Conservation (phyloP, 2,329 filamentous ascomycete genomes). For the Diaporthe eres region DNA sequence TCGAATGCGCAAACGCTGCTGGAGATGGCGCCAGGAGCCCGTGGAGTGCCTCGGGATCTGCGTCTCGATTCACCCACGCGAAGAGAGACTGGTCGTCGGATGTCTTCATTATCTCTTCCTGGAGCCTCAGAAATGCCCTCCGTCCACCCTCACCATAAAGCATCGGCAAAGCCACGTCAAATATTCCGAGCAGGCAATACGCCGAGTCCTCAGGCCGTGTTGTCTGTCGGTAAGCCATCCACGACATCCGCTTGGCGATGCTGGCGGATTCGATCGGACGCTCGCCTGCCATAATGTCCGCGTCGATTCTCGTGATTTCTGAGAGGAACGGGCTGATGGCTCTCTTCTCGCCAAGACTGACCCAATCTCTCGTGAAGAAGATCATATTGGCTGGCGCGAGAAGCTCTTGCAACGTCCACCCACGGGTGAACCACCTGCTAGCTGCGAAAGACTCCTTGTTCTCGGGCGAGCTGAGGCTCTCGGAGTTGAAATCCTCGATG, state of each 20-base stretch:
- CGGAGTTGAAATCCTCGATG: slow-evolving; percentile 30
- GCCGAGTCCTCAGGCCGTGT: slow-evolving; percentile 25
- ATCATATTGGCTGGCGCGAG: slow-evolving; percentile 40
- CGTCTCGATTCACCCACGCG: slow-evolving; percentile 32
- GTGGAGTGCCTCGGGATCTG: slow-evolving; percentile 47
- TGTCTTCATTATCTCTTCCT: slow-evolving; percentile 32
- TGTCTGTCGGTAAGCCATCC: slow-evolving; percentile 24
- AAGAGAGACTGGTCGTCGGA: slow-evolving; percentile 32
- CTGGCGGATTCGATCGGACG: slow-evolving; percentile 18
- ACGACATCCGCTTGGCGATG: slow-evolving; percentile 18
- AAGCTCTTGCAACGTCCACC: slow-evolving; percentile 42
- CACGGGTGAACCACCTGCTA: slow-evolving; percentile 34
- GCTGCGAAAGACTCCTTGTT: slow-evolving; percentile 15
- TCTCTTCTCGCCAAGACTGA: slow-evolving; percentile 26
- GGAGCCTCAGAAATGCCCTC: slow-evolving; percentile 17
- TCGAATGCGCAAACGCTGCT: slow-evolving; percentile 55
- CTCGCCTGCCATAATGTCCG: slow-evolving; percentile 39
- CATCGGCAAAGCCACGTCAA: neutral
- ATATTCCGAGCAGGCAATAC: slow-evolving; percentile 23
- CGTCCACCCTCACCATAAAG: slow-evolving; percentile 31
- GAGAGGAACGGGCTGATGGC: slow-evolving; percentile 18
- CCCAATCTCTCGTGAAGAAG: slow-evolving; percentile 43
- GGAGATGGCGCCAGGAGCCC: slow-evolving; percentile 62
- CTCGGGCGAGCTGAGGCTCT: slow-evolving; percentile 6
- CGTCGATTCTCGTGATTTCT: slow-evolving; percentile 23